Percentiles rank a stretch among this genome's conserved stretches.
phyloP scores from a whole-genome alignment of 257 asterid species.

The Verbena officinalis region DNA sequence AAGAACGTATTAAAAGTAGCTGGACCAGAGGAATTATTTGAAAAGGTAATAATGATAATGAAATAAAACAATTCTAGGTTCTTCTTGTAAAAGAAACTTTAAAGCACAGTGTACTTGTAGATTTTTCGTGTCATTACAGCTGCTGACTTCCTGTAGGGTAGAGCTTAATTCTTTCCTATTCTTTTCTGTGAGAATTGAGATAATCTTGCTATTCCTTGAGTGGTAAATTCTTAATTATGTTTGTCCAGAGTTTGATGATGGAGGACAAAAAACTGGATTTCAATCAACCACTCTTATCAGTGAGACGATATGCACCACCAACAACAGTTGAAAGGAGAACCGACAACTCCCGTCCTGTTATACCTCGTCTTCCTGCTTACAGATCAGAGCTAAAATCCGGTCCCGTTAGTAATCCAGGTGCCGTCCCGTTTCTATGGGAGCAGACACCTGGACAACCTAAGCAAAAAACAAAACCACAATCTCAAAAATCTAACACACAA shows the following conservation, averaged over 20 bases:
- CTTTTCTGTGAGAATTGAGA: background rate
- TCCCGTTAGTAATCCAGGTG: conserved; percentile 70
- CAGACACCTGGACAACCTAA: conserved; percentile 81
- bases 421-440: conserved; percentile 87
- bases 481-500: conserved; percentile 9
- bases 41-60: background rate
- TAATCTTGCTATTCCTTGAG: no score
- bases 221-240: background rate
- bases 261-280: conserved; percentile 69
- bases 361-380: conserved; percentile 53
- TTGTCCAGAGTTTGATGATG: conserved; percentile 54
- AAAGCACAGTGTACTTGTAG: background rate
- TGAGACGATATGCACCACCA: conserved; percentile 49
- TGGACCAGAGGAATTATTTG: background rate
- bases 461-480: conserved; percentile 38
- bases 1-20: background rate
- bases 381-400: conserved; percentile 80
- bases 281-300: conserved; percentile 71
- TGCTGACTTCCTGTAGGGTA: background rate
- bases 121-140: no score
- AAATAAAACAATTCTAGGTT: background rate
- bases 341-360: conserved; percentile 19
- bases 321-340: conserved; percentile 28
- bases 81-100: background rate
- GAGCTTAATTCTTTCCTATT: background rate